Conservation (phyloP, 2,329 filamentous ascomycete genomes). For the Colletotrichum siamense region DNA sequence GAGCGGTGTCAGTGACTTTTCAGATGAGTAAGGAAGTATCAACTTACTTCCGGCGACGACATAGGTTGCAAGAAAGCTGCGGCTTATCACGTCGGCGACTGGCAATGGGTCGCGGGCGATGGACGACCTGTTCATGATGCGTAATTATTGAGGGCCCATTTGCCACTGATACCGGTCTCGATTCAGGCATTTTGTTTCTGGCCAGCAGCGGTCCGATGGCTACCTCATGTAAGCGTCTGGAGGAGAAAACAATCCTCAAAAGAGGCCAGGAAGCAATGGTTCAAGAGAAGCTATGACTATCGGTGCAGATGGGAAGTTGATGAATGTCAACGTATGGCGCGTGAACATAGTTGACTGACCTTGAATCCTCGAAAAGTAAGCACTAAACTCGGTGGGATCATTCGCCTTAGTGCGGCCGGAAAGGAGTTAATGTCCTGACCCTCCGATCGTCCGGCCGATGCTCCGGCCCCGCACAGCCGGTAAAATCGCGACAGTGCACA, state of each 20-base stretch:
- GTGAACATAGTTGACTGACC: background rate
- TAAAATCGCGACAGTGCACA: background rate
- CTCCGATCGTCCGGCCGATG: background rate
- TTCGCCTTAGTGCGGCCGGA: background rate
- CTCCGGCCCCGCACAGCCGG: background rate
- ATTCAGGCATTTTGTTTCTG: background rate
- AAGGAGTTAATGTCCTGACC: background rate
- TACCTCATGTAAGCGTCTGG: background rate
- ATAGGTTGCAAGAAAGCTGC: conserved; percentile 39
- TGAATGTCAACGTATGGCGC: background rate
- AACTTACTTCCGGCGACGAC: conserved; percentile 38
- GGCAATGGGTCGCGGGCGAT: background rate
- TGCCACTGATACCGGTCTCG: background rate
- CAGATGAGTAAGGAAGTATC: rapidly evolving
- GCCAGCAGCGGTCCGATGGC: background rate
- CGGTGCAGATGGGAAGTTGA: background rate
- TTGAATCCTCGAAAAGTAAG: background rate
- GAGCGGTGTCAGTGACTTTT: background rate
- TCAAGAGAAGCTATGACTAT: background rate
- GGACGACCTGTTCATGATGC: background rate
- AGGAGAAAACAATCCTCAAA: background rate
- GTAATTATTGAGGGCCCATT: background rate
- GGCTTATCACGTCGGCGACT: conserved; percentile 37
- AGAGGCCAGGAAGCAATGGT: background rate
- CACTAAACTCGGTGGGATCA: background rate